Evolutionary conservation across 1,139 yeast species (phyloP), one percentile per base, ranked within the genome.

Genomic region (Kodamaea sp.): DNA sequence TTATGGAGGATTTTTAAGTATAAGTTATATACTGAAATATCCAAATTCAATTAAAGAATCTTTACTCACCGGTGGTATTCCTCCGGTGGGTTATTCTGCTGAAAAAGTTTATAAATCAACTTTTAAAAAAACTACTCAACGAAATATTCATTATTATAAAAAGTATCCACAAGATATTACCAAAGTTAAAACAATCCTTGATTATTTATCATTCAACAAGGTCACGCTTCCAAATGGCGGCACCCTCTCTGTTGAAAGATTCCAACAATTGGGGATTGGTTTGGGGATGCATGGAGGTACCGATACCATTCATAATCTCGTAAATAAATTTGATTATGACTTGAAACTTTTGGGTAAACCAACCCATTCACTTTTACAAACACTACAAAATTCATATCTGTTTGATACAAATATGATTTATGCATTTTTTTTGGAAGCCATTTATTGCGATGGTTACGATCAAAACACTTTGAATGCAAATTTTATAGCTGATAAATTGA

Each of bases 401-500:
- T 78, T 75, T 50, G 82, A 78, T 41, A 70, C 81, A 2, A 77
- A 78, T 45, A 58, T 73, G 30, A 51, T 78, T 20, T 78, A 78
- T 50, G 78, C 79, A 2, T 60, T 78, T 29, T 69, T 77, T 48
- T 81, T 78, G 47, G 83, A 78, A 47, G 77, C 80, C 5, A 77
- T 78, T 11, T 78, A 78, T 49, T 62, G 75, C 46, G 78, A 75
- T 47, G 70, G 70, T 0, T 46, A 49, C 37, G 46, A 50, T 34
- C 40, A 47, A 4, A 29, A 25, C 2, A 37, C 37, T 11, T 30
- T 26, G 24, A 15, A 44, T 6, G 60, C 76, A 2, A 47, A 63
- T 36, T 43, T 83, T 83, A 57, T 75, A 12, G 81, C 81, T 2
- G 70, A 72, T 24, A 57, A 75, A 36, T 49, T 65, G 28, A 58